phyloP scores from a whole-genome alignment of 78 protist genomes.

The Trichosphaerium sp. region DNA sequence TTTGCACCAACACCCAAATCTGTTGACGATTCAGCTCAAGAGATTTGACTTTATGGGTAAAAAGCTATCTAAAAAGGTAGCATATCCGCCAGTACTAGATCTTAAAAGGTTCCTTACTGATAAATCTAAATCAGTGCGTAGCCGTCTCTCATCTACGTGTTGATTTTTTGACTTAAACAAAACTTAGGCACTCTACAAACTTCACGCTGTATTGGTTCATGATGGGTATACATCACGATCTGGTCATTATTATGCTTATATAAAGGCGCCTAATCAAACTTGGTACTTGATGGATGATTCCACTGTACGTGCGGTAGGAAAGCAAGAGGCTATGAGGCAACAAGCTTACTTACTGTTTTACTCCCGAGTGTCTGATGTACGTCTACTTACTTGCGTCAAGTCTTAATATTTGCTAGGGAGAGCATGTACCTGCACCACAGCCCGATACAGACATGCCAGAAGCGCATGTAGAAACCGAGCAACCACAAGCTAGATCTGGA shows the following conservation, averaged over 20 bases:
- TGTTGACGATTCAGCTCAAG: slow-evolving; percentile 55
- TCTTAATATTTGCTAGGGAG: too few species aligned
- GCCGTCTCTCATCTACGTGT: not conserved
- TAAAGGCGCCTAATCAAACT: not conserved
- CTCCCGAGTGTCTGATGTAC: too few species aligned
- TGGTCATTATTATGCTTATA: slow-evolving; percentile 82
- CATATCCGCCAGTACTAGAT: not conserved
- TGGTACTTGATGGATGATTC: slow-evolving; percentile 54
- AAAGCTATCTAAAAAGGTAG: too few species aligned
- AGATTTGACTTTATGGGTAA: slow-evolving; percentile 34
- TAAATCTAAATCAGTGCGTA: not conserved
- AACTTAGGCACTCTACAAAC: slow-evolving; percentile 24
- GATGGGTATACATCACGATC: slow-evolving; percentile 41
- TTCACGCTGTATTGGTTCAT: slow-evolving; percentile 80
- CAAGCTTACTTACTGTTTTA: slow-evolving; percentile 54
- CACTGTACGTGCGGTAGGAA: not conserved
- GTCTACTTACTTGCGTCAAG: too few species aligned
- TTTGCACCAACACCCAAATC: slow-evolving; percentile 31
- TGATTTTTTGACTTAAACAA: not conserved
- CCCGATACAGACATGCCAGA: too few species aligned
- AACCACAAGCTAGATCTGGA: too few species aligned
- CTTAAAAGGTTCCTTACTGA: not conserved
- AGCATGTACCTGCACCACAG: too few species aligned
- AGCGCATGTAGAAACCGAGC: too few species aligned
- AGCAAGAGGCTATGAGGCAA: slow-evolving; percentile 7